These are phyloP conservation scores for Lizonia empirigonia DNA, from an alignment of 2,329 filamentous ascomycete species.

Conservation along the genomic window DNA sequence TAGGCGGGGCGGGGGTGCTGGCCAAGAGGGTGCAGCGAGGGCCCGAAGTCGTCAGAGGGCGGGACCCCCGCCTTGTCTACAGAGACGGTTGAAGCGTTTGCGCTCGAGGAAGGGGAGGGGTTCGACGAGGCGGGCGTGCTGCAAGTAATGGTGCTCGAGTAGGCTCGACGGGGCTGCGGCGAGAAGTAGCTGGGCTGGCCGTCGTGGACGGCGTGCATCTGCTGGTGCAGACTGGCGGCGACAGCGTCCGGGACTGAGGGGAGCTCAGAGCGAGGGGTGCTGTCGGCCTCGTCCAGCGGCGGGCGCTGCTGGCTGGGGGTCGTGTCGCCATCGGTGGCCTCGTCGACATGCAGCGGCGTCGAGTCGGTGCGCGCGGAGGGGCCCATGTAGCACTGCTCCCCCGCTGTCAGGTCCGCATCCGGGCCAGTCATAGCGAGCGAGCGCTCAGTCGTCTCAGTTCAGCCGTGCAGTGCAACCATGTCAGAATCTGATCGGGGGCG, in stretches of 20 bases:
- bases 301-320: constrained; percentile 16
- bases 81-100: constrained; percentile 35
- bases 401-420: constrained; percentile 32
- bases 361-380: constrained; percentile 19
- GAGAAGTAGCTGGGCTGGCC: constrained; percentile 48
- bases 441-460: constrained; percentile 36
- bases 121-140: constrained; percentile 38
- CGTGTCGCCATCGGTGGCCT: not conserved
- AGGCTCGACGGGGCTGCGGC: constrained; percentile 45
- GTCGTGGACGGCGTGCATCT: constrained; percentile 25
- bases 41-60: constrained; percentile 11
- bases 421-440: constrained; percentile 39
- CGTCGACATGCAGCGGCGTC: not conserved
- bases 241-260: constrained; percentile 40
- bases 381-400: constrained; percentile 34
- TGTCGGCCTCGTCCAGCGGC: constrained; percentile 40
- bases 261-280: constrained; percentile 50
- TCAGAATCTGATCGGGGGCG: constrained; percentile 19
- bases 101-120: constrained; percentile 40
- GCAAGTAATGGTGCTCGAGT: constrained; percentile 38
- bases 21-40: constrained; percentile 17
- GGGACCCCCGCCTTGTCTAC: constrained; percentile 20
- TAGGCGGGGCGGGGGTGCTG: constrained; percentile 45
- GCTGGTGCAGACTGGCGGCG: constrained; percentile 27
- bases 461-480: constrained; percentile 42